A percentile compares a stretch with the other conserved stretches of the same genome.
Evolutionary conservation across 768 basidiomycete species (phyloP).

Genomic region (Kwoniella sp.): DNA sequence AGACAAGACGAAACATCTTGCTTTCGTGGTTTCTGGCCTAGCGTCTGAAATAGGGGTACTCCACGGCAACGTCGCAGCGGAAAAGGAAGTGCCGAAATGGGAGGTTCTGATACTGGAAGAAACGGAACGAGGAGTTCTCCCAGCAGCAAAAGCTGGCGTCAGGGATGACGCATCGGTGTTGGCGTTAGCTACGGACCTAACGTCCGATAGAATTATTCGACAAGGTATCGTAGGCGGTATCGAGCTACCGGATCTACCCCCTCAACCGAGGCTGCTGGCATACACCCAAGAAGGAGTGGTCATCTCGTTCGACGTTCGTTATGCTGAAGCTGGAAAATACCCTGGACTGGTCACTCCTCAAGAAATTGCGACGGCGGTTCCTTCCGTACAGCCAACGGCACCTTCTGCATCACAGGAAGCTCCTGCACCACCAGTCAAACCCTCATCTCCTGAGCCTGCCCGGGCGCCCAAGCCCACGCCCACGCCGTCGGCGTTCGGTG

Average conservation of each 20-base stretch:
- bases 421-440: constrained; percentile 16
- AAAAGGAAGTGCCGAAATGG: constrained; percentile 42
- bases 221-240: constrained; percentile 54
- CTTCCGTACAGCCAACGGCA: too few relatives aligned
- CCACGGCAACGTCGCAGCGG: constrained; percentile 29
- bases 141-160: constrained; percentile 44
- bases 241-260: constrained; percentile 50
- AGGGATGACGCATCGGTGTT: constrained; percentile 55
- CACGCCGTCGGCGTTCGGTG: constrained; percentile 54
- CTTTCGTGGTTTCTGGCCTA: constrained; percentile 51
- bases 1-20: constrained; percentile 53
- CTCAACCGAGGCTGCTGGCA: constrained; percentile 50
- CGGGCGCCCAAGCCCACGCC: constrained; percentile 13
- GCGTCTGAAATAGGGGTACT: constrained; percentile 56
- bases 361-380: constrained; percentile 18
- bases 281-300: constrained; percentile 57
- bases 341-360: constrained; percentile 46
- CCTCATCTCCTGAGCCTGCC: not conserved
- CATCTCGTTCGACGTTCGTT: constrained; percentile 53
- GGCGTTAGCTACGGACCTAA: constrained; percentile 57
- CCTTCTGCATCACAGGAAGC: not conserved
- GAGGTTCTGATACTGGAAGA: constrained; percentile 54
- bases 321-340: constrained; percentile 44
- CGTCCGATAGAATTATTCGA: constrained; percentile 40
- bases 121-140: constrained; percentile 51